A percentile compares a stretch with the other conserved stretches of the same genome.
phyloP scores from a whole-genome alignment of 768 basidiomycete species.

The Suillus tomentosus region DNA sequence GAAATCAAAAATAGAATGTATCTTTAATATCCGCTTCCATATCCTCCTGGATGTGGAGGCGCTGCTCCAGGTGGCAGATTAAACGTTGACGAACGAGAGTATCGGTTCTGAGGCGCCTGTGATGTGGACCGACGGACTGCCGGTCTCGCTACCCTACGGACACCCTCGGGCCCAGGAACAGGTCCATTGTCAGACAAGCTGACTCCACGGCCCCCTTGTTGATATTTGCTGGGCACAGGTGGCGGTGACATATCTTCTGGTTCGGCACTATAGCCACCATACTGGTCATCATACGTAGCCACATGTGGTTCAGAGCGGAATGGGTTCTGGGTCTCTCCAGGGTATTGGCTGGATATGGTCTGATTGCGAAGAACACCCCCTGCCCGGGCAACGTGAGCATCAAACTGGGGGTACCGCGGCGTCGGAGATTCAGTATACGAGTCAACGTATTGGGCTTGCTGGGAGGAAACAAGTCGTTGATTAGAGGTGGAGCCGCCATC shows the following conservation, averaged over 20 bases:
- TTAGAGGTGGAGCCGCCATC: conserved; percentile 41
- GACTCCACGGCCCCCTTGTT: conserved; percentile 57
- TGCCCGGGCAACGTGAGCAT: conserved; percentile 42
- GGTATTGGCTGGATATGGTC: conserved; percentile 40
- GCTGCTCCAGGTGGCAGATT: conserved; percentile 78
- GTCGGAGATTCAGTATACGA: conserved; percentile 22
- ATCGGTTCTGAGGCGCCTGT: conserved; percentile 66
- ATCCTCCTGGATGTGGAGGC: conserved; percentile 47
- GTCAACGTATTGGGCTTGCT: conserved; percentile 36
- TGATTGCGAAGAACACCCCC: conserved; percentile 43
- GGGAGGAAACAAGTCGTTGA: conserved; percentile 43
- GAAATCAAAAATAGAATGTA: conserved; percentile 5
- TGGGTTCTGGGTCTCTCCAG: conserved; percentile 54
- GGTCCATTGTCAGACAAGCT: conserved; percentile 83
- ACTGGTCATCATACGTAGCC: conserved; percentile 41
- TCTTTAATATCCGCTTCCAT: conserved; percentile 15
- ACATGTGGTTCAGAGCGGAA: conserved; percentile 54
- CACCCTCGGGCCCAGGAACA: conserved; percentile 75
- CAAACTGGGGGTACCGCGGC: conserved; percentile 35
- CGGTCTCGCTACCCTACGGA: conserved; percentile 74
- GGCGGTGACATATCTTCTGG: conserved; percentile 37
- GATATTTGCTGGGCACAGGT: conserved; percentile 18
- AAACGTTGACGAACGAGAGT: conserved; percentile 62
- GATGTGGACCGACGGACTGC: conserved; percentile 58
- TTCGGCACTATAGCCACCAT: conserved; percentile 35